Evolutionary conservation across 352 stramenopile species (phyloP), one percentile per base, ranked within the genome.

Genomic region (Pilasporangium apinafurcum): DNA sequence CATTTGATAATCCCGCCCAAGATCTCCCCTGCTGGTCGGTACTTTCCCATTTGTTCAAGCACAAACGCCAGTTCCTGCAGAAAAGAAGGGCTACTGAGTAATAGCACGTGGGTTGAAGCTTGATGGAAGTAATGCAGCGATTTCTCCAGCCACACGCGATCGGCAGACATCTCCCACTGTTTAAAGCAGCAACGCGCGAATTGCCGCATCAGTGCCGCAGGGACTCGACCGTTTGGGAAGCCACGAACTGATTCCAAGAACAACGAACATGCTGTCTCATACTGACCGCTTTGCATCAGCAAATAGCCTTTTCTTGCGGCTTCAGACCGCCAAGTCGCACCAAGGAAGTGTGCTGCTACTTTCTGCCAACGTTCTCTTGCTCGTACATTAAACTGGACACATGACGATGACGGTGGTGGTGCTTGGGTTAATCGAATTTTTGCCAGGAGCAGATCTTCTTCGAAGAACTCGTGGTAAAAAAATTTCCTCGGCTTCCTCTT

Each of bases 391-490:
- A 43, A 21, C 45, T 50, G 12, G 30, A 33, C 6, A 50, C 41
- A 46, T 56, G 65, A 10, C 32, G 35, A 13, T 26, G 22, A 29
- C 18, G 28, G n/a, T 4, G 35, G 18, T 12, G 51, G 26, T 14
- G 37, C 4, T 13, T 34, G 13, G n/a, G n/a, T n/a, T n/a, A n/a
- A n/a, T 2, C 20, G 16, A 10, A 9, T 18, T 5, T 21, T 31
- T 13, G 46, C 31, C 30, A 83, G 52, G 16, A 83, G 68, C 0
- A 60, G 59, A 30, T 86, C 70, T 14, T 79, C 60, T 48, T 86
- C 68, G 38, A 81, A 83, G 42, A 81, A 86, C 37, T 86, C 70
- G 35, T 86, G 73, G 40, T 83, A 86, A 48, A 86, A 86, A 42
- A 86, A 86, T 32, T 61, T 60, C 5, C 65, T 65, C 7, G 50